Conservation (phyloP, 2,329 filamentous ascomycete genomes). For the Neoscytalidium dimidiatum region DNA sequence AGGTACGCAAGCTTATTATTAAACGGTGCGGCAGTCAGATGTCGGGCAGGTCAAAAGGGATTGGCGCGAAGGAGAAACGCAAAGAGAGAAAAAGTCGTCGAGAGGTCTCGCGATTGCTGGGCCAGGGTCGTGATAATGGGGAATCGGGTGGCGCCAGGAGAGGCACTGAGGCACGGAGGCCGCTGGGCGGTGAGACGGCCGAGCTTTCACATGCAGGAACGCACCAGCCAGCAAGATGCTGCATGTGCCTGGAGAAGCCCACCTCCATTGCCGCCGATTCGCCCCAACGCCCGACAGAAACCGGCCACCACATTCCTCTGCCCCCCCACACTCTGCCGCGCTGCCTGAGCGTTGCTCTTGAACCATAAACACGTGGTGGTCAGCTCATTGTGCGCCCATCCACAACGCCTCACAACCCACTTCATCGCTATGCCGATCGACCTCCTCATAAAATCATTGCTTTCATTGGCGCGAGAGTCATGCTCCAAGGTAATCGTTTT, state of each 20-base stretch:
- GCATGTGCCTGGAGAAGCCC: background rate
- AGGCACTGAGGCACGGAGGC: background rate
- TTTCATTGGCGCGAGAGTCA: slow-evolving; percentile 5
- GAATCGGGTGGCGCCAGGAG: slow-evolving; percentile 11
- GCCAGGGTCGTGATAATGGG: slow-evolving; percentile 8
- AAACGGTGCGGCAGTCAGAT: background rate
- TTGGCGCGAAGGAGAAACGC: background rate
- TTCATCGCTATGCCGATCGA: background rate
- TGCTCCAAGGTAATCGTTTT: background rate
- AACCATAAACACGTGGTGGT: slow-evolving; percentile 20
- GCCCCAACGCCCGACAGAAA: background rate
- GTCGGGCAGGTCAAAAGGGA: background rate
- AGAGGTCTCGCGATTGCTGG: slow-evolving; percentile 12
- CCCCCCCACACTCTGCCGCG: background rate
- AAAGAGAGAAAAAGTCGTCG: background rate
- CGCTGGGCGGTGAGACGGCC: slow-evolving; percentile 13
- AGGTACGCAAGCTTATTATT: background rate
- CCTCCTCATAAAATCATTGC: background rate
- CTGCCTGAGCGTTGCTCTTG: background rate
- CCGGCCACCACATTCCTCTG: background rate
- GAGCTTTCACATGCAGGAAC: slow-evolving; percentile 15
- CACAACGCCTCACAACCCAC: slow-evolving; percentile 2
- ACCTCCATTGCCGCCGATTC: background rate
- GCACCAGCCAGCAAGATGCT: background rate
- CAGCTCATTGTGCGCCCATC: slow-evolving; percentile 18